Conservation (phyloP, 176 grass and related monocot species). For the Chrysopogon serrulatus region DNA sequence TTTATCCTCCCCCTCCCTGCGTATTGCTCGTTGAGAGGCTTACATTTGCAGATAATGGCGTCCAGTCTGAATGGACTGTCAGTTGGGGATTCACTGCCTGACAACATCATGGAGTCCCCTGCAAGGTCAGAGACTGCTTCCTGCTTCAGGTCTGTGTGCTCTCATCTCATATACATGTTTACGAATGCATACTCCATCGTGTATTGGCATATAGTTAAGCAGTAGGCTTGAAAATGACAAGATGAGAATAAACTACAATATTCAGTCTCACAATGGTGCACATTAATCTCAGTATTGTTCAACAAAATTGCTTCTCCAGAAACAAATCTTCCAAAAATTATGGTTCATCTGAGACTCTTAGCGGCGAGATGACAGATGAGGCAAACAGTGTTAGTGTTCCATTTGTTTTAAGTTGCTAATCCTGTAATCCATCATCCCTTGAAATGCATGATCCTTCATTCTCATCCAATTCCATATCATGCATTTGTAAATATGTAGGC, state of each 20-base stretch:
- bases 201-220: not conserved
- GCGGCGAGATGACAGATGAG: not conserved
- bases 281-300: not conserved
- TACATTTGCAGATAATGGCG: constrained; percentile 27
- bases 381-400: not conserved
- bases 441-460: not conserved
- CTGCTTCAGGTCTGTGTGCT: constrained; percentile 52
- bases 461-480: not conserved
- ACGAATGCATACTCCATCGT: not conserved
- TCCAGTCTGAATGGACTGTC: constrained; percentile 79
- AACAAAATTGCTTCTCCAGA: not conserved
- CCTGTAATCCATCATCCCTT: not conserved
- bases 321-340: not conserved
- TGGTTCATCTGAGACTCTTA: not conserved
- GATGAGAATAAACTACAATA: not conserved
- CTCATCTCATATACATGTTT: not conserved
- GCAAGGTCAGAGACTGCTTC: constrained; percentile 60
- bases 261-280: not conserved
- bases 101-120: constrained; percentile 91
- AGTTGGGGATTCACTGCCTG: constrained; percentile 73
- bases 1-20: too few relatives aligned
- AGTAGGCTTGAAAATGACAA: not conserved
- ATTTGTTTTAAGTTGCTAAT: not conserved
- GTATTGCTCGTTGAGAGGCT: not conserved
- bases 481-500: not conserved